Percentiles rank a stretch among this genome's conserved stretches.
These are phyloP conservation scores for Corniculantispora saksenae DNA, from an alignment of 2,329 filamentous ascomycete species.

Conservation along the genomic window DNA sequence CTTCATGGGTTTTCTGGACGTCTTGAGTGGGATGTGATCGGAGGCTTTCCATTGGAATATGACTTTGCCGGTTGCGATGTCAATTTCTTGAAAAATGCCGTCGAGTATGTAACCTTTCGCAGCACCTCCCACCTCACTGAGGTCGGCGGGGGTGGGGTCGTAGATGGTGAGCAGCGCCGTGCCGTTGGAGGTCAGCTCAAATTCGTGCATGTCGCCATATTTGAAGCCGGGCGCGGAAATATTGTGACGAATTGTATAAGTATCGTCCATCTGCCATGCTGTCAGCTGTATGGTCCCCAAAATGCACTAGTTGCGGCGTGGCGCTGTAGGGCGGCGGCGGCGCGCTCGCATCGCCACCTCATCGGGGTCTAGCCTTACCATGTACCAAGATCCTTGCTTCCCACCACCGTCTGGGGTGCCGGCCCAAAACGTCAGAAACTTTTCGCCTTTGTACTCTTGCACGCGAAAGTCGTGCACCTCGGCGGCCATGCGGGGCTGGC, in stretches of 20 bases:
- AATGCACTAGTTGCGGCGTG: background rate
- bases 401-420: constrained; percentile 45
- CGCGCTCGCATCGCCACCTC: background rate
- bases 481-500: constrained; percentile 24
- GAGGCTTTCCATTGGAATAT: constrained; percentile 46
- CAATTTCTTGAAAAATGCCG: constrained; percentile 41
- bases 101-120: constrained; percentile 27
- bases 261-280: constrained; percentile 15
- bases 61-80: constrained; percentile 47
- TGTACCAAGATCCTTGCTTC: constrained; percentile 45
- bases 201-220: constrained; percentile 41
- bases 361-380: constrained; percentile 34
- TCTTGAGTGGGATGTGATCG: constrained; percentile 23
- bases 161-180: constrained; percentile 41
- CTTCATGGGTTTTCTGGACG: constrained; percentile 9
- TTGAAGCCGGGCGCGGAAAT: constrained; percentile 13
- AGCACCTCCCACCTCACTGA: constrained; percentile 31
- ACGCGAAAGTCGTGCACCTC: constrained; percentile 22
- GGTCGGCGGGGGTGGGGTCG: constrained; percentile 36
- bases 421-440: constrained; percentile 32
- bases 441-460: constrained; percentile 23
- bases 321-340: background rate
- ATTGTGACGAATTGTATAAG: constrained; percentile 16
- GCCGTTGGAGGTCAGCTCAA: constrained; percentile 36
- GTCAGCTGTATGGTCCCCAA: background rate